These are phyloP conservation scores for Diutina mesorugosa DNA, from an alignment of 1,139 yeast species.

Conservation along the genomic window DNA sequence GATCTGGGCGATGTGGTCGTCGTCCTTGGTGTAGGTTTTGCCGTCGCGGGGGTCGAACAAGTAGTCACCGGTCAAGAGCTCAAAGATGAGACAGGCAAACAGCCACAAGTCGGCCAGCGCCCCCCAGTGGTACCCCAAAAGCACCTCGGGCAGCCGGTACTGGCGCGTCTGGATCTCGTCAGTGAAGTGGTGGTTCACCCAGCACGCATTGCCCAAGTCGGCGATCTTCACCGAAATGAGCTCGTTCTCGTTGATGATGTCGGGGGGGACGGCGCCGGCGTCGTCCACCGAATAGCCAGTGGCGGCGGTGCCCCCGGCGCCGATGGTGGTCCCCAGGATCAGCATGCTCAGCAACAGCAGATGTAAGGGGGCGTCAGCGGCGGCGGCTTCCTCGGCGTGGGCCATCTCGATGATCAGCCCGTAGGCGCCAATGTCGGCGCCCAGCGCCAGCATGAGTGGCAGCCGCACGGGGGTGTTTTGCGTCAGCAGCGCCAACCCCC, in stretches of 20 bases:
- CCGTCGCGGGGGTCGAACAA: conserved; percentile 37
- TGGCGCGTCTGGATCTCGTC: conserved; percentile 40
- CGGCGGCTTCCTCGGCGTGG: not conserved
- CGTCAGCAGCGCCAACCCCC: not conserved
- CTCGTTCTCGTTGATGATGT: conserved; percentile 29
- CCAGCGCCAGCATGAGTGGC: conserved; percentile 2
- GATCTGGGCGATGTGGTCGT: conserved; percentile 37
- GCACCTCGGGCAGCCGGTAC: conserved; percentile 34
- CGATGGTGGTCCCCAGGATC: not conserved
- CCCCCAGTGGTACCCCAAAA: conserved; percentile 39
- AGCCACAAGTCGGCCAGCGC: conserved; percentile 38
- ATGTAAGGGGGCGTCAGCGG: not conserved
- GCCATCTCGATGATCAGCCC: conserved; percentile 2
- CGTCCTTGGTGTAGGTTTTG: conserved; percentile 32
- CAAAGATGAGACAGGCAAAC: conserved; percentile 33
- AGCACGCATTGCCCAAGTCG: conserved; percentile 38
- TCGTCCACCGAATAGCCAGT: not conserved
- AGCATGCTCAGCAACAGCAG: conserved; percentile 1
- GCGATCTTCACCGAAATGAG: conserved; percentile 36
- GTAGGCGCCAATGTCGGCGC: conserved; percentile 1
- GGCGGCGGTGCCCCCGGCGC: not conserved
- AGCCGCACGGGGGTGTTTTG: conserved; percentile 2
- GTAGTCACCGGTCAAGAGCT: conserved; percentile 35
- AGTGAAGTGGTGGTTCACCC: conserved; percentile 36
- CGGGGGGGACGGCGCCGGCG: conserved; percentile 2